Evolutionary conservation across 139 green algal species (phyloP).

Genomic region (Ettlia oleoabundans): DNA sequence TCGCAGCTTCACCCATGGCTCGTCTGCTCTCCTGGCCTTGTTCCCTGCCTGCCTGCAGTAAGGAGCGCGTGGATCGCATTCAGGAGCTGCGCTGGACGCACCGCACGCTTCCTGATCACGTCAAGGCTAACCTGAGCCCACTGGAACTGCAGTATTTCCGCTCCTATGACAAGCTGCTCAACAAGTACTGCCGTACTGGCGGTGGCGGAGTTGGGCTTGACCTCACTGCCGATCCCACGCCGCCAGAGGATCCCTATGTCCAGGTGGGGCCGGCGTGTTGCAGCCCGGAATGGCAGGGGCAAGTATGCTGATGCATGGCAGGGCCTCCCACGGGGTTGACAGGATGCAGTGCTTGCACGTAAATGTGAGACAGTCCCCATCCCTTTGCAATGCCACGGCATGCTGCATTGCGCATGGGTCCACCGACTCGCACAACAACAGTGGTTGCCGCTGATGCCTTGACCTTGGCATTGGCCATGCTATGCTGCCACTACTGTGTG

Average conservation of each 20-base stretch:
- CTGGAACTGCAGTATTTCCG: constrained; percentile 48
- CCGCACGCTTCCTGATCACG: constrained; percentile 49
- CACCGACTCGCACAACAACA: no score
- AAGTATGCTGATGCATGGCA: not conserved
- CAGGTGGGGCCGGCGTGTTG: constrained; percentile 31
- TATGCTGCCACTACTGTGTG: not conserved
- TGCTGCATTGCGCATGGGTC: no score
- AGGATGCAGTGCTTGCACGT: no score
- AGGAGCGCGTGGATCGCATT: constrained; percentile 54
- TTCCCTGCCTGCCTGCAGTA: constrained; percentile 36
- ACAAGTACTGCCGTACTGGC: constrained; percentile 54
- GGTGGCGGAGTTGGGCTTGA: constrained; percentile 52
- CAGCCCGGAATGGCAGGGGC: not conserved
- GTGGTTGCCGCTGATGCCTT: no score
- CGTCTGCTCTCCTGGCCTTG: not conserved
- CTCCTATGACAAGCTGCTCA: constrained; percentile 55
- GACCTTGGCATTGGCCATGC: not conserved
- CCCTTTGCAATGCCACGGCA: no score
- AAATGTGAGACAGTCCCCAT: no score
- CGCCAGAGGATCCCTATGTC: constrained; percentile 61
- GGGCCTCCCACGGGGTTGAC: no score
- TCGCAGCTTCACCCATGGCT: not conserved
- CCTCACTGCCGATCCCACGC: constrained; percentile 55
- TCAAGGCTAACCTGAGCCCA: constrained; percentile 53
- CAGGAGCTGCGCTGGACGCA: constrained; percentile 59